Base-by-base conservation (phyloP, 345 rosid genomes). In the Excoecaria agallocha region DNA sequence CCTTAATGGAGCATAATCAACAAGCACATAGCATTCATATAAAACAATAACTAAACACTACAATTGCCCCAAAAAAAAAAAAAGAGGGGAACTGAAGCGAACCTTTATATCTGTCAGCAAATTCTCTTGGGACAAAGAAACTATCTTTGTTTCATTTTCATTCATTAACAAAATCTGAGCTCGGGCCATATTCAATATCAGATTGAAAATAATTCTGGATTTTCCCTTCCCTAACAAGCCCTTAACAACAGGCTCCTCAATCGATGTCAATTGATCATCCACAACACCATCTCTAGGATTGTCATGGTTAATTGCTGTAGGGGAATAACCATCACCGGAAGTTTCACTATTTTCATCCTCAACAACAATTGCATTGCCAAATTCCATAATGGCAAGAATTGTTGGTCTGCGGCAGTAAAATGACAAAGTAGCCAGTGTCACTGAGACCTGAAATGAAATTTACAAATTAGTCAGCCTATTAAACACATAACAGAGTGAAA, bases 401-500 rank as follows among this genome's bases (percentile, higher is more conserved):
- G 99, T 95, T 59, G 91, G 98, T 82, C 99, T 87, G 58, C 97
- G 98, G 72, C 99, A 95, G 86, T 85, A 93, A 84, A 95, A 93
- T 54, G 92, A 91, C 74, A 95, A 80, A 10, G 98, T 93, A 71
- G 99, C 94, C 74, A 95, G 82, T 75, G 87, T 93, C 74, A 91
- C 91, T 3, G 76, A 74, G 51, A 95, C 93, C 99, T 95, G 87
- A 74, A 84, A 85, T 80, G 76, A 55, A 20, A 60, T 68, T 43
- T 50, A 63, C 8, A 17, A 35, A 73, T 61, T n/a, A 13, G 74
- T 38, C 37, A 58, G 41, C 61, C 70, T 71, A 51, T 66, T 54
- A 55, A 63, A 66, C 69, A 78, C 49, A 74, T 37, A 70, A 39
- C 17, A 10, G 9, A 67, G 16, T 20, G 2, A 60, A 35, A 25